These are phyloP conservation scores for Candida tropicalis DNA, from an alignment of 1,139 yeast species.

Conservation along the genomic window DNA sequence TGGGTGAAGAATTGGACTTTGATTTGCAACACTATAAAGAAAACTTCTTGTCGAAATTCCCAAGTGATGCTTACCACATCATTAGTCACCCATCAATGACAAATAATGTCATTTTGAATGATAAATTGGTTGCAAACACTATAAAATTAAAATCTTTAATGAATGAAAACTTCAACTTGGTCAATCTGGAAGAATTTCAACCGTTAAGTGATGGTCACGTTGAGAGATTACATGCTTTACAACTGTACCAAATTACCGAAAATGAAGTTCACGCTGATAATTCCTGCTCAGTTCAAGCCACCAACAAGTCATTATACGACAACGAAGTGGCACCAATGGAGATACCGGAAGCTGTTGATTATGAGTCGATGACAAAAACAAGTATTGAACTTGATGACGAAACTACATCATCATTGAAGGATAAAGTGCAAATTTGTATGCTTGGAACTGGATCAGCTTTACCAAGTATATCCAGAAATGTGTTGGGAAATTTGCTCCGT, in stretches of 20 bases:
- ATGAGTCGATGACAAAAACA: conserved; percentile 8
- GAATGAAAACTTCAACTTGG: conserved; percentile 54
- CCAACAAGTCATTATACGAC: conserved; percentile 47
- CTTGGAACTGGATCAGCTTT: conserved; percentile 94
- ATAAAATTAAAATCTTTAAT: conserved; percentile 61
- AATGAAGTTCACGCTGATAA: conserved; percentile 27
- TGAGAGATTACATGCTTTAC: conserved; percentile 34
- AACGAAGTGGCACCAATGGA: conserved; percentile 38
- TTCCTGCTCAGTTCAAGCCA: conserved; percentile 21
- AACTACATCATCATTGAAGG: conserved; percentile 30
- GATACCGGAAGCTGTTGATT: conserved; percentile 10
- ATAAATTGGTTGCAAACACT: conserved; percentile 54
- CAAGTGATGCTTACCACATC: conserved; percentile 56
- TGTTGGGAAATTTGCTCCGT: conserved; percentile 73
- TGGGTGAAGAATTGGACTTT: conserved; percentile 66
- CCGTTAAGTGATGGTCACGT: conserved; percentile 20
- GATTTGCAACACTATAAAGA: conserved; percentile 45
- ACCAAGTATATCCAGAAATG: conserved; percentile 86
- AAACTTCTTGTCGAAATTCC: conserved; percentile 48
- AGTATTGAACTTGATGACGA: conserved; percentile 14
- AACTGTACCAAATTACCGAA: conserved; percentile 31
- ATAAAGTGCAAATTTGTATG: conserved; percentile 71
- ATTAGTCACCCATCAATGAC: conserved; percentile 70
- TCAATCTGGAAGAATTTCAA: conserved; percentile 32
- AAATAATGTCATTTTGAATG: conserved; percentile 62